These are phyloP conservation scores for Capniomyces stellatus DNA, from an alignment of 371 early-diverging fungal genomes.

Conservation along the genomic window DNA sequence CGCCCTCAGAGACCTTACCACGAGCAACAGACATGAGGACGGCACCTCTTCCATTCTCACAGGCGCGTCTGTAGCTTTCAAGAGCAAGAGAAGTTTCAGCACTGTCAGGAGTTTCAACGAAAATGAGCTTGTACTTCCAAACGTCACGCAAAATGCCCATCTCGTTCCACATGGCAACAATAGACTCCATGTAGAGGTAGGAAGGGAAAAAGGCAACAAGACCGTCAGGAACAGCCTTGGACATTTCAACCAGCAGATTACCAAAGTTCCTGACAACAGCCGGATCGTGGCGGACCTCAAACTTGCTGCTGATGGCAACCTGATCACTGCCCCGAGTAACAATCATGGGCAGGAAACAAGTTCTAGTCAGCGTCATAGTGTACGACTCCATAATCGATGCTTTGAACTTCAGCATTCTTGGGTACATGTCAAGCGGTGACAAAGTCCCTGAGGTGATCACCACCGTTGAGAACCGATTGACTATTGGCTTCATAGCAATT, in stretches of 20 bases:
- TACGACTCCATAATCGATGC: constrained; percentile 76
- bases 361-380: constrained; percentile 82
- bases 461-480: constrained; percentile 89
- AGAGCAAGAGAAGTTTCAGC: constrained; percentile 95
- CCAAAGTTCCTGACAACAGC: constrained; percentile 99
- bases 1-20: constrained; percentile 99
- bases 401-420: constrained; percentile 86
- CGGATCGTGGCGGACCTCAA: constrained; percentile 95
- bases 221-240: constrained; percentile 95
- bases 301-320: constrained; percentile 88
- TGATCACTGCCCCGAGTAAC: constrained; percentile 96
- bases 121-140: constrained; percentile 92
- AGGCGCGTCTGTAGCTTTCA: constrained; percentile 90
- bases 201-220: constrained; percentile 98
- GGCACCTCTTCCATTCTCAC: constrained; percentile 98
- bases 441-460: constrained; percentile 99
- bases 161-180: constrained; percentile 97
- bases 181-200: constrained; percentile 98
- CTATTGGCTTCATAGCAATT: constrained; percentile 91
- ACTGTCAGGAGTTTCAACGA: constrained; percentile 98
- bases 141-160: constrained; percentile 89
- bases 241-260: constrained; percentile 87
- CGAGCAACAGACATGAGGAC: constrained; percentile 98
- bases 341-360: constrained; percentile 92
- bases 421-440: constrained; percentile 97